phyloP scores from a whole-genome alignment of 495 filamentous ascomycete species.

The Xylaria grammica region DNA sequence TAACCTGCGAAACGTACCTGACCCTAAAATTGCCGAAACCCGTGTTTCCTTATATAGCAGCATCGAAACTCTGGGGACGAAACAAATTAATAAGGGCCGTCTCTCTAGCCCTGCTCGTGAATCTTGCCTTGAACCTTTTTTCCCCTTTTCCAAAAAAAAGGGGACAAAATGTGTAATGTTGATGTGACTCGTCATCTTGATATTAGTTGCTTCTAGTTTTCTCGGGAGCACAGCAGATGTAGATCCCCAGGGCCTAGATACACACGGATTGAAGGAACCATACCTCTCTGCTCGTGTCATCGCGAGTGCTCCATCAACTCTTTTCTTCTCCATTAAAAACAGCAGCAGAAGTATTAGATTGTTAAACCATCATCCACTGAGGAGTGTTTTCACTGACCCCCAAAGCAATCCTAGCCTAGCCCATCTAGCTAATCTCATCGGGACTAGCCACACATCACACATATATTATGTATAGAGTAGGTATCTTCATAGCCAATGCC shows the following conservation, averaged over 20 bases:
- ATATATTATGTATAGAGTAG: too few relatives aligned
- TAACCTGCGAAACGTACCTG: too few relatives aligned
- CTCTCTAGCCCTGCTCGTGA: not conserved
- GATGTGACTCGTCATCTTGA: not conserved
- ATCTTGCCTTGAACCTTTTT: not conserved
- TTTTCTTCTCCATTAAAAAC: too few relatives aligned
- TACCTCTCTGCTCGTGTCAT: too few relatives aligned
- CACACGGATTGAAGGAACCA: too few relatives aligned
- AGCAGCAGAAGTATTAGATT: too few relatives aligned
- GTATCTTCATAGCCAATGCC: not conserved
- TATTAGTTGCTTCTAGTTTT: not conserved
- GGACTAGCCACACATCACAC: too few relatives aligned
- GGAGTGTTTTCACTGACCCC: too few relatives aligned
- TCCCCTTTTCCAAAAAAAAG: not conserved
- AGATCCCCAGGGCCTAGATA: too few relatives aligned
- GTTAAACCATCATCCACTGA: too few relatives aligned
- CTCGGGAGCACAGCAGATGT: too few relatives aligned
- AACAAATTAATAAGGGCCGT: not conserved
- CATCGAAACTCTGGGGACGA: not conserved
- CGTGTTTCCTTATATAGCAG: not conserved
- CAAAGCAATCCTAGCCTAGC: not conserved
- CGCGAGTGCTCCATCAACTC: not conserved
- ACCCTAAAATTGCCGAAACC: not conserved
- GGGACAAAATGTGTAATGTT: not conserved
- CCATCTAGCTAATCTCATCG: not conserved